Conservation (phyloP, 1,284 basidiomycete genomes). For the Schizophyllum commune region DNA sequence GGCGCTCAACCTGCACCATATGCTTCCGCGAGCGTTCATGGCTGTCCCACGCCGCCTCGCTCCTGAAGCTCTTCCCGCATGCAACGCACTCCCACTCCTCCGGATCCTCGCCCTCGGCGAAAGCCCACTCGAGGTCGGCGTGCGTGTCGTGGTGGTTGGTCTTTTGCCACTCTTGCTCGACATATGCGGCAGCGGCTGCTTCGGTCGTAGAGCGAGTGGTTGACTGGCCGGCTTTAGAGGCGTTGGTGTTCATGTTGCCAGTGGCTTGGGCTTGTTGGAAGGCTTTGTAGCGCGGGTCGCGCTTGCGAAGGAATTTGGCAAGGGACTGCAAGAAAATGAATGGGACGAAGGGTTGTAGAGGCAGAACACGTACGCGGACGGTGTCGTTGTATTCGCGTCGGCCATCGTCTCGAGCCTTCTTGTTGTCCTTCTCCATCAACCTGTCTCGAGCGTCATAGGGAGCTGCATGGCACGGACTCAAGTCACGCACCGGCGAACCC, state of each 20-base stretch:
- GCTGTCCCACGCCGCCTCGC: constrained; percentile 92
- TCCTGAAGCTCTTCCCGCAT: constrained; percentile 86
- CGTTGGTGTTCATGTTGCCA: constrained; percentile 29
- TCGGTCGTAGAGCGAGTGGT: constrained; percentile 17
- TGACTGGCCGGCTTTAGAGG: constrained; percentile 13
- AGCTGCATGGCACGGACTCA: background rate
- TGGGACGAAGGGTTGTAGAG: background rate
- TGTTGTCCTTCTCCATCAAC: constrained; percentile 95
- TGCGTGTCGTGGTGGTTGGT: constrained; percentile 28
- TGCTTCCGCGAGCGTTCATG: constrained; percentile 98
- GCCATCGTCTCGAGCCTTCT: constrained; percentile 82
- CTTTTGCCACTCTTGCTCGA: constrained; percentile 84
- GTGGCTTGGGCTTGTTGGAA: constrained; percentile 37
- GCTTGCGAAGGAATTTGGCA: constrained; percentile 83
- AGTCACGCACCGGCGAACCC: constrained; percentile 59
- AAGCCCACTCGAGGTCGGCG: constrained; percentile 63
- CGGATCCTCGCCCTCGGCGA: constrained; percentile 59
- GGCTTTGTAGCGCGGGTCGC: constrained; percentile 87
- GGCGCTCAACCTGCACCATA: constrained; percentile 74
- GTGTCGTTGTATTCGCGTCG: constrained; percentile 92
- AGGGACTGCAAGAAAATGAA: constrained; percentile 53
- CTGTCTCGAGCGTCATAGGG: constrained; percentile 26
- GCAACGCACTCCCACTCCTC: constrained; percentile 96
- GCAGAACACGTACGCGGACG: constrained; percentile 52
- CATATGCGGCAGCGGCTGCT: constrained; percentile 33